A percentile compares a stretch with the other conserved stretches of the same genome.
These are phyloP conservation scores for Thalassia testudinum DNA, from an alignment of 116 monocot genomes.

Conservation along the genomic window DNA sequence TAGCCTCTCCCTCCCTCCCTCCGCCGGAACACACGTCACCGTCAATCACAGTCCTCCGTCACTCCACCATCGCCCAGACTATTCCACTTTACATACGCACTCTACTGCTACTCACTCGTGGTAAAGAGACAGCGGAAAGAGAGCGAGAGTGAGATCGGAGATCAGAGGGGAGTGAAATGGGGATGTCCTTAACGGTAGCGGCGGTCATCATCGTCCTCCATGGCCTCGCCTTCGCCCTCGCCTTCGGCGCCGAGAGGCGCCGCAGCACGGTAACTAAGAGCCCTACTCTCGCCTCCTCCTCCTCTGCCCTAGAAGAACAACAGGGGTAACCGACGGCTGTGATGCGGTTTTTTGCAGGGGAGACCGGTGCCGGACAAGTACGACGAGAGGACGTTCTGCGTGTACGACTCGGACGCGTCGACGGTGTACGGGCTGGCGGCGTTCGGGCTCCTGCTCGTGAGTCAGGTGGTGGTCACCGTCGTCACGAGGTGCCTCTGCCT, in stretches of 20 bases:
- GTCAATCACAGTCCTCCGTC: too few species aligned
- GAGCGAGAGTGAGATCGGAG: too few species aligned
- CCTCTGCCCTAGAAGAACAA: background rate
- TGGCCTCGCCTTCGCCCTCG: slow-evolving; percentile 83
- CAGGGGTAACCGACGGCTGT: background rate
- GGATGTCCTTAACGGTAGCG: slow-evolving; percentile 27
- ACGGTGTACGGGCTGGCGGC: slow-evolving; percentile 80
- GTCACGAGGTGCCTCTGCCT: slow-evolving; percentile 69
- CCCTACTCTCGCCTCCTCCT: background rate
- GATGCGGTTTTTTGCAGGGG: slow-evolving; percentile 18
- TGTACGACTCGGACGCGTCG: slow-evolving; percentile 75
- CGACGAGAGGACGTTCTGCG: slow-evolving; percentile 74
- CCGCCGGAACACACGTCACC: too few species aligned
- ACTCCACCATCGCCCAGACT: too few species aligned
- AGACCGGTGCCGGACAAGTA: slow-evolving; percentile 80
- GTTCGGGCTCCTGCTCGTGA: slow-evolving; percentile 49
- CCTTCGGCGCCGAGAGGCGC: slow-evolving; percentile 79
- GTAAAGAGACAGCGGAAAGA: too few species aligned
- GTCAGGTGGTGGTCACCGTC: slow-evolving; percentile 34
- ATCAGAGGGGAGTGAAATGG: slow-evolving; percentile 18
- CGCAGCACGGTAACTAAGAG: slow-evolving; percentile 66
- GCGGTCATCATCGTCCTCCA: slow-evolving; percentile 42
- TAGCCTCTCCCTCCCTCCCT: too few species aligned
- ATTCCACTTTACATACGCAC: too few species aligned
- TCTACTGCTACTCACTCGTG: too few species aligned